Percentiles rank a stretch among this genome's conserved stretches.
Evolutionary conservation across 352 stramenopile species (phyloP).

Genomic region (Phytophthora pistaciae): DNA sequence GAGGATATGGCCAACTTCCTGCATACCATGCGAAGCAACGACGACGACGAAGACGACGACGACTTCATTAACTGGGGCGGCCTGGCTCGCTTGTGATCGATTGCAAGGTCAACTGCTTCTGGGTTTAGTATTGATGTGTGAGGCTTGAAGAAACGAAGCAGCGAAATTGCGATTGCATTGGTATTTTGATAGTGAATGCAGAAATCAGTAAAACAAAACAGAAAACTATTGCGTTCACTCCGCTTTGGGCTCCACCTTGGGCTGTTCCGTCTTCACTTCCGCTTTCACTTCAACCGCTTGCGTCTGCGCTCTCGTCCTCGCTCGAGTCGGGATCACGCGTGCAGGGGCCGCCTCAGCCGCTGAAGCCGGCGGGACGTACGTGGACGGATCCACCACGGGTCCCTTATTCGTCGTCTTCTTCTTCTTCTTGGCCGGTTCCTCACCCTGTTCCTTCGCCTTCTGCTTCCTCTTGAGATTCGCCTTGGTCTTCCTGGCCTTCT

Average conservation of each 20-base stretch:
- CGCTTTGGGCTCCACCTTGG: slow-evolving; percentile 18
- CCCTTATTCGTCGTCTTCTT: slow-evolving; percentile 24
- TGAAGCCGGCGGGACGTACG: slow-evolving; percentile 22
- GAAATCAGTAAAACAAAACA: background rate
- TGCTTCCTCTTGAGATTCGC: slow-evolving; percentile 6
- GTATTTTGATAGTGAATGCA: background rate
- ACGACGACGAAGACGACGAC: background rate
- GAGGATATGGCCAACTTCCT: background rate
- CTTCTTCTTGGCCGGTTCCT: slow-evolving; percentile 19
- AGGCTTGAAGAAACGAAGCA: too few relatives aligned
- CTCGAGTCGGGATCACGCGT: slow-evolving; percentile 22
- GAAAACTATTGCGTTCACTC: slow-evolving; percentile 1
- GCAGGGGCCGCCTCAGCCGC: slow-evolving; percentile 2
- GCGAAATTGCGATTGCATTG: background rate
- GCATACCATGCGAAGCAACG: background rate
- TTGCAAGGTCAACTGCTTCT: too few relatives aligned
- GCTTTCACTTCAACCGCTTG: slow-evolving; percentile 10
- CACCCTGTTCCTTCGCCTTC: background rate
- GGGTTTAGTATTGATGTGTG: too few relatives aligned
- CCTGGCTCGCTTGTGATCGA: background rate
- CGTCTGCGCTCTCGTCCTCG: slow-evolving; percentile 14
- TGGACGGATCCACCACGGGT: slow-evolving; percentile 19
- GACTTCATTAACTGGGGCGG: background rate
- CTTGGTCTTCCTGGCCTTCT: slow-evolving; percentile 6
- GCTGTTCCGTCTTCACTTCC: slow-evolving; percentile 17